These are phyloP conservation scores for Helicocarpus griseus DNA, from an alignment of 2,329 filamentous ascomycete species.

Conservation along the genomic window DNA sequence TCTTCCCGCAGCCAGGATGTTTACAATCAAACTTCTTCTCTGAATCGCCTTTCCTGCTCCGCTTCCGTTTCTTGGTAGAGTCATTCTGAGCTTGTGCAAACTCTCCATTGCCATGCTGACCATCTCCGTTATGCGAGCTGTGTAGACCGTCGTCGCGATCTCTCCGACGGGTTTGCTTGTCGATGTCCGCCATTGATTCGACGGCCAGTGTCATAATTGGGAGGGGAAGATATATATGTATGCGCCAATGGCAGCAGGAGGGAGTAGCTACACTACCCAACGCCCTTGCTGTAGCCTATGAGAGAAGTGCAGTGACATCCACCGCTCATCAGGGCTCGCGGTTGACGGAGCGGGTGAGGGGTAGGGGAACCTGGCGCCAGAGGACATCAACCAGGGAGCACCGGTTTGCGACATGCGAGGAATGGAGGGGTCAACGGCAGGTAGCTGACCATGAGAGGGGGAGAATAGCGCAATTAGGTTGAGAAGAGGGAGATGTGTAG, in stretches of 20 bases:
- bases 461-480: no score
- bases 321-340: conserved; percentile 3
- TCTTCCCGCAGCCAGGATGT: conserved; percentile 82
- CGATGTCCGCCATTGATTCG: conserved; percentile 1
- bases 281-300: conserved; percentile 1
- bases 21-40: conserved; percentile 65
- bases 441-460: background rate
- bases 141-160: conserved; percentile 1
- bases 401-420: conserved; percentile 1
- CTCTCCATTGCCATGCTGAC: background rate
- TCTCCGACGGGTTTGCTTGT: conserved; percentile 1
- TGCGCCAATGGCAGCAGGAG: background rate
- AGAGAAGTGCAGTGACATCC: background rate
- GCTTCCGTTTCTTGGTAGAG: conserved; percentile 31
- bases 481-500: background rate
- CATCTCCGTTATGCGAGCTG: background rate
- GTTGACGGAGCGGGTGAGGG: conserved; percentile 2
- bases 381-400: background rate
- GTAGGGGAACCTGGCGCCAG: conserved; percentile 1
- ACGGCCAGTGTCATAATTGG: background rate
- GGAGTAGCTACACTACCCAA: conserved; percentile 1
- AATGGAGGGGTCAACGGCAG: background rate
- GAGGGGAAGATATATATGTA: background rate
- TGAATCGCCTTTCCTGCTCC: conserved; percentile 35
- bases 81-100: background rate